Base-by-base conservation (phyloP, 192 early-diverging fungal genomes). In the Dissophora globulifera region DNA sequence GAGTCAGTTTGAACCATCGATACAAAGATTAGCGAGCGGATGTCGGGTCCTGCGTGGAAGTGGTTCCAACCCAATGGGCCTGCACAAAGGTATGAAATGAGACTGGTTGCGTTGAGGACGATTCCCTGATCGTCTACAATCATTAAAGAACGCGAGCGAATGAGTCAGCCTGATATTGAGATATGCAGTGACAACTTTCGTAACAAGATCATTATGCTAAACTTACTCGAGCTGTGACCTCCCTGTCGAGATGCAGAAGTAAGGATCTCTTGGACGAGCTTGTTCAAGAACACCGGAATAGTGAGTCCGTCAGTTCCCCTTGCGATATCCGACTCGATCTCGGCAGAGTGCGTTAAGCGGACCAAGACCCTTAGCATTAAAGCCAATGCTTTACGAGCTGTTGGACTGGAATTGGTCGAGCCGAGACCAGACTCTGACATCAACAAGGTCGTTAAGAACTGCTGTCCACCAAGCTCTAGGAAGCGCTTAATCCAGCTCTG, bases 1-100 rank as follows among this genome's bases (percentile, higher is more conserved):
- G 72, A 76, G 45, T 76, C 72, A 22, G 63, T 76, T 43, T 76
- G 50, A 20, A 76, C 58, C 72, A 76, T 76, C 11, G 72, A 76
- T 2, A 76, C 53, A 22, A 62, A 76, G 26, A 76, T 67, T 27
- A 76, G 46, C 3, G 72, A 66, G 3, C 72, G 58, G 25, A 76
- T 50, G 38, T 76, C 64, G 9, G 72, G 35, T 8, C 72, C 63
- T 11, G 25, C 41, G 15, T 76, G 72, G 15, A 76, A 67, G 25
- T 76, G 50, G 5, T 67, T 50, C 72, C 72, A 76, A 7, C 72
- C 72, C 2, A 38, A 27, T 10, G 72, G 63, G 3, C 72, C 72
- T 13, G 62, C 46, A 23, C 72, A 76, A 32, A 76, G 58, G 30
- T 76, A 50, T 0, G 72, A 76, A 40, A 76, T 76, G 29, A 76